phyloP scores from a whole-genome alignment of 768 basidiomycete species.

The Collybia mongolica region DNA sequence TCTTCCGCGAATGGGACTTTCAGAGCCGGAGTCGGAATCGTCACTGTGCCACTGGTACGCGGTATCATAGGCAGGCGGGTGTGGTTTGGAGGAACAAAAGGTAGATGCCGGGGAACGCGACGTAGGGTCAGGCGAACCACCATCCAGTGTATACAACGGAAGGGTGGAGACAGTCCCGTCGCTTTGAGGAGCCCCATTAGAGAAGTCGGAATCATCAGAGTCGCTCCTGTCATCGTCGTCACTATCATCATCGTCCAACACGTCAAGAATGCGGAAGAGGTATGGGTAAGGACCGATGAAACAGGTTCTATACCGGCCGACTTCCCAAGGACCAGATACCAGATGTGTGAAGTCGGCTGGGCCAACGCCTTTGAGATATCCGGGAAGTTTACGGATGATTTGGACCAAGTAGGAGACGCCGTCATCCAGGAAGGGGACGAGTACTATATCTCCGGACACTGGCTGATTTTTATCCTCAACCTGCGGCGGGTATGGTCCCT shows the following conservation, averaged over 20 bases:
- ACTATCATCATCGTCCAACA: neutral
- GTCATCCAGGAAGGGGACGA: neutral
- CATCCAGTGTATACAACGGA: neutral
- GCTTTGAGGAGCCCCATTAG: neutral
- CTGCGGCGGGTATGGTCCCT: no score
- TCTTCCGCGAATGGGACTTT: no score
- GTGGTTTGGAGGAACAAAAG: neutral
- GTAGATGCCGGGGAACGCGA: neutral
- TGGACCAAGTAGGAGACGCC: neutral
- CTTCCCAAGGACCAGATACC: neutral
- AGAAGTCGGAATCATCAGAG: slow-evolving; percentile 1
- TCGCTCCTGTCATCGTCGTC: neutral
- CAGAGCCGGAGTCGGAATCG: no score
- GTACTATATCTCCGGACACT: neutral
- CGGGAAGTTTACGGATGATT: neutral
- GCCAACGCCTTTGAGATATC: neutral
- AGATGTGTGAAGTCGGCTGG: neutral
- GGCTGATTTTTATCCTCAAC: no score
- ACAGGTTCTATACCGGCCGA: neutral
- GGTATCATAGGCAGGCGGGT: neutral
- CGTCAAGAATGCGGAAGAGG: neutral
- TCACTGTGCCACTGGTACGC: no score
- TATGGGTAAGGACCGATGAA: slow-evolving; percentile 1
- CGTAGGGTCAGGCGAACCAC: neutral
- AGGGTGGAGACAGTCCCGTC: neutral